These are phyloP conservation scores for Termitomyces sp. DNA, from an alignment of 768 basidiomycete species.

Conservation along the genomic window DNA sequence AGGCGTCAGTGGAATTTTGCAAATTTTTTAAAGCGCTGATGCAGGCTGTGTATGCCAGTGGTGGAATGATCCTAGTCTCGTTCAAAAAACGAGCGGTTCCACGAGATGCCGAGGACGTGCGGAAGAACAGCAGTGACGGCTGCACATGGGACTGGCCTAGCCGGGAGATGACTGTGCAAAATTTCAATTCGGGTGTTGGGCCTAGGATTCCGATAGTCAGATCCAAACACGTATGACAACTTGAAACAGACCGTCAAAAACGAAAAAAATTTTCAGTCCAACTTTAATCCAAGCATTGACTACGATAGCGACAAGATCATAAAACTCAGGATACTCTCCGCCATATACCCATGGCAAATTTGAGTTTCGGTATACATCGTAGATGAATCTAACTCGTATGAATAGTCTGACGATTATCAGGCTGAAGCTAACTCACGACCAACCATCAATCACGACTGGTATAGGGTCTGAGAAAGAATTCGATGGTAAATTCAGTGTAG, in stretches of 20 bases:
- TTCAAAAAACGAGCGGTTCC: constrained; percentile 60
- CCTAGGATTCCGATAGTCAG: constrained; percentile 35
- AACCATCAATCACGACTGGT: constrained; percentile 73
- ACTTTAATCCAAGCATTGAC: constrained; percentile 65
- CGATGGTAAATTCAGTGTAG: constrained; percentile 19
- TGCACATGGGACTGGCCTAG: constrained; percentile 53
- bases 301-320: constrained; percentile 38
- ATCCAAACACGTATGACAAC: constrained; percentile 4
- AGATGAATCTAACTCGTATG: constrained; percentile 58
- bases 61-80: constrained; percentile 73
- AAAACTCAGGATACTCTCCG: constrained; percentile 66
- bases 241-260: constrained; percentile 69
- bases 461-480: constrained; percentile 19
- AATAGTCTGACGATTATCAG: constrained; percentile 4
- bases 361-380: constrained; percentile 53
- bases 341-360: constrained; percentile 81
- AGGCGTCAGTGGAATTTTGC: constrained; percentile 22
- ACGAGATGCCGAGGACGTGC: constrained; percentile 66
- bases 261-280: constrained; percentile 63
- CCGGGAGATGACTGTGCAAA: constrained; percentile 59
- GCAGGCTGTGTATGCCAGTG: constrained; percentile 54
- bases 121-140: constrained; percentile 69
- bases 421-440: constrained; percentile 63
- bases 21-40: constrained; percentile 46
- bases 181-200: constrained; percentile 66